Base-by-base conservation (phyloP, 345 rosid species). In the Heritiera littoralis region DNA sequence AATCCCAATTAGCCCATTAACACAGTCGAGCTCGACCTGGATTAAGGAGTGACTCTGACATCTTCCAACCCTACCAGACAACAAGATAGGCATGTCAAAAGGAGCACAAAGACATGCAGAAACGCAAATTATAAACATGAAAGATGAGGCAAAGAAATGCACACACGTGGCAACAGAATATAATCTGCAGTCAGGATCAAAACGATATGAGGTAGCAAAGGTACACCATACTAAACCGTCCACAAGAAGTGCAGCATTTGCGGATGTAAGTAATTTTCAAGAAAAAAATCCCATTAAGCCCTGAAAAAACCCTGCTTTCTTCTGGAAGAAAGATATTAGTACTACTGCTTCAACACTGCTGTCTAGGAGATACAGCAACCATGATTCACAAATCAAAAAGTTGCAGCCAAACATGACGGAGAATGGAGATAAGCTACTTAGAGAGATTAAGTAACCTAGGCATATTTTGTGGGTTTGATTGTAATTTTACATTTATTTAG, bases 31-130 rank as follows among this genome's bases (percentile, higher is more conserved):
- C 97, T 71, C 94, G 91, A 40, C 98, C 98, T 4, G 98, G 98
- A 85, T 95, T 95, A 45, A 95, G 97, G 77, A 90, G 91, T 12
- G 94, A 89, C 68, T 95, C 97, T 23, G 97, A 93, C 96, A 95
- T 95, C 54, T 4, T 49, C 54, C 54, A 55, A 28, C 98, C 99
- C 99, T 95, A 86, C 72, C 20, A 55, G 59, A 55, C 20, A 55
- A 55, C n/a, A 17, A 17, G 9, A 55, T 55, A 55, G 1, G 20
- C 2, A 55, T 55, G 59, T 55, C 59, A 55, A 55, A 55, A 55
- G 20, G 59, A 15, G 20, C 59, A 17, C 6, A 55, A 55, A 17
- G 20, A 17, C 59, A 6, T 17, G 59, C n/a, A 17, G 59, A 15
- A 8, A 14, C n/a, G 18, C 18, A 52, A 14, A 52, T 52, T 17